Base-by-base conservation (phyloP, 1,284 basidiomycete species). In the Ustilago lituana region DNA sequence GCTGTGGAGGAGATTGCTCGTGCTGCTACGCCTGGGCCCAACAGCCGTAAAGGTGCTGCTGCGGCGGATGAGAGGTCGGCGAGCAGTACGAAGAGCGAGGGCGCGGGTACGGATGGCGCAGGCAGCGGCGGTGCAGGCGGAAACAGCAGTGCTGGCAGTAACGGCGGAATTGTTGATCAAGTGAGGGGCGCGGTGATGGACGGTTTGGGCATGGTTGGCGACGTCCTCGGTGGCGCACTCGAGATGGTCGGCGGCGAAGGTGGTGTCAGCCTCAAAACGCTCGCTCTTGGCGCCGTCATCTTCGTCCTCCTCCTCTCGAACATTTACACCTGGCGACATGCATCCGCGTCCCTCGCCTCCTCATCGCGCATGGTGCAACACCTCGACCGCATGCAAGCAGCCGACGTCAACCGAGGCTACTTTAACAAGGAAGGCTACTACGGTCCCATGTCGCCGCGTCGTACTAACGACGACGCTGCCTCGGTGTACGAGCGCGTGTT, bases 251-350 rank as follows among this genome's bases (percentile, higher is more conserved):
- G 49, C 4, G 46, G 60, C 23, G 38, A 57, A 32, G 58, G 55
- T 8, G 59, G 46, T 5, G 51, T 59, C 19, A 76, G 57, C 40
- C 32, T 66, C 19, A 64, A 70, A 29, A 67, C 71, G 5, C 56
- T 81, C n/a, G 54, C 57, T 5, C 68, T 83, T 26, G 67, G 62
- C 0, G 45, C 61, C 9, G 52, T 83, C 37, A 78, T 84, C 45
- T 40, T 74, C 27, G 39, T 82, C 11, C 77, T 84, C 47, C 60
- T 84, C 3, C n/a, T 83, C 19, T 76, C 73, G n/a, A 83, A 83
- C 60, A 40, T 84, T 15, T 83, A 51, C 33, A 60, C 69, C 12
- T 60, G 47, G 50, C 31, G 64, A 2, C 29, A 37, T 11, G 52
- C 47, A 4, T 59, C 66, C 5, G n/a, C 47, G 0, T 26, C 46